A percentile compares a stretch with the other conserved stretches of the same genome.
Evolutionary conservation across 257 asterid species (phyloP).

Genomic region (Nicotiana noctiflora): DNA sequence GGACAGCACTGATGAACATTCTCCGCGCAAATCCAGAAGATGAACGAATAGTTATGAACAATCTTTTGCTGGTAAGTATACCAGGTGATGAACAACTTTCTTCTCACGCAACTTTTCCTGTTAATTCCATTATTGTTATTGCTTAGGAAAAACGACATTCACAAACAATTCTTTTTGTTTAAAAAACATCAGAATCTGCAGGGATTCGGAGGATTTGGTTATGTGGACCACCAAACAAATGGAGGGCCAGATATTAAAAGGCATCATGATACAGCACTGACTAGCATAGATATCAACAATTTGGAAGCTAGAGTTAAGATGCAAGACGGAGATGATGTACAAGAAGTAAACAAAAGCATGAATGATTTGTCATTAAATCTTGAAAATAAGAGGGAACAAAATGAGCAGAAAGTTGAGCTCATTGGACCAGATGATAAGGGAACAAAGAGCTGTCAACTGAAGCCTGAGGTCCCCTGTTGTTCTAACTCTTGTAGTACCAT

Average conservation of each 20-base stretch:
- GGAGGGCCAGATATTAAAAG: constrained; percentile 11
- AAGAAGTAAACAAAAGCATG: constrained; percentile 29
- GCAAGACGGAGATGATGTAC: constrained; percentile 13
- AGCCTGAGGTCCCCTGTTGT: constrained; percentile 14
- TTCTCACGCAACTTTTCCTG: background rate
- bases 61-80: constrained; percentile 8
- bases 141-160: background rate
- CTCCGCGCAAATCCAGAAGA: constrained; percentile 16
- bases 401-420: constrained; percentile 23
- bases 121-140: background rate
- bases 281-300: constrained; percentile 1
- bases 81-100: background rate
- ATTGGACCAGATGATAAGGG: constrained; percentile 15
- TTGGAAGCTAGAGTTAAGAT: constrained; percentile 1
- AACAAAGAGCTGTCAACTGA: constrained; percentile 5
- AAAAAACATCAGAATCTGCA: constrained; percentile 41
- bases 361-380: constrained; percentile 25
- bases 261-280: background rate
- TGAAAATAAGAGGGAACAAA: constrained; percentile 25
- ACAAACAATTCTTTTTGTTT: background rate
- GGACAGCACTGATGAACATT: constrained; percentile 9
- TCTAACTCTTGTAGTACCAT: constrained; percentile 10
- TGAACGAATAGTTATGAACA: constrained; percentile 15
- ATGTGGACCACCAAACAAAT: constrained; percentile 28
- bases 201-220: constrained; percentile 32